Percentiles rank a stretch among this genome's conserved stretches.
Evolutionary conservation across 805 yeast genomes (phyloP).

Genomic region (Pichia kluyveri): DNA sequence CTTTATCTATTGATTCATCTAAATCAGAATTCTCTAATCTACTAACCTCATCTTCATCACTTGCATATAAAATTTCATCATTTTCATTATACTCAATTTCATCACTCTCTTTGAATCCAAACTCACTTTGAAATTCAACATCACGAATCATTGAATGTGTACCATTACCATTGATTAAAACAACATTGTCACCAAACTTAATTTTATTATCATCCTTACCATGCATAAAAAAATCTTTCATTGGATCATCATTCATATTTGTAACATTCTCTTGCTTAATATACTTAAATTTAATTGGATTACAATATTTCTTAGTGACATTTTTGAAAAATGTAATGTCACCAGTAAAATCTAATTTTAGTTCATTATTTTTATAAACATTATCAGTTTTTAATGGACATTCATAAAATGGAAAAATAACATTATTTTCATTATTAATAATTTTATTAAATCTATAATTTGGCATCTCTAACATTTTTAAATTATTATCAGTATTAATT

Average conservation of each 20-base stretch:
- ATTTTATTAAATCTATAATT: constrained; percentile 9
- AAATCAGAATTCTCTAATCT: constrained; percentile 14
- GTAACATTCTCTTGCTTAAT: not conserved
- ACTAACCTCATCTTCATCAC: constrained; percentile 11
- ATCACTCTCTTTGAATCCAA: too few relatives aligned
- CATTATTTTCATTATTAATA: constrained; percentile 2
- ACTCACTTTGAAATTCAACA: not conserved
- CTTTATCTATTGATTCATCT: not conserved
- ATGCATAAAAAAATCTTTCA: constrained; percentile 5
- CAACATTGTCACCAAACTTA: constrained; percentile 10
- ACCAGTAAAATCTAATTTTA: constrained; percentile 9
- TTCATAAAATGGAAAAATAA: constrained; percentile 11
- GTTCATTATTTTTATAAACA: not conserved
- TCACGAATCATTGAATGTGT: not conserved
- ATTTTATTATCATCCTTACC: constrained; percentile 1
- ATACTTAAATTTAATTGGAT: constrained; percentile 7
- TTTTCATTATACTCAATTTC: not conserved
- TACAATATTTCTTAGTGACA: constrained; percentile 10
- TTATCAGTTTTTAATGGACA: not conserved
- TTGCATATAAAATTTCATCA: constrained; percentile 2
- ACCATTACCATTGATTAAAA: constrained; percentile 8
- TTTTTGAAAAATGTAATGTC: constrained; percentile 8
- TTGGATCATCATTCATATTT: constrained; percentile 4
- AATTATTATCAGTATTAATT: not conserved
- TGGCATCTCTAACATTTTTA: constrained; percentile 8